Evolutionary conservation across 768 basidiomycete genomes (phyloP), one percentile per base, ranked within the genome.

Genomic region (Rhodosporidiobolus odoratus): DNA sequence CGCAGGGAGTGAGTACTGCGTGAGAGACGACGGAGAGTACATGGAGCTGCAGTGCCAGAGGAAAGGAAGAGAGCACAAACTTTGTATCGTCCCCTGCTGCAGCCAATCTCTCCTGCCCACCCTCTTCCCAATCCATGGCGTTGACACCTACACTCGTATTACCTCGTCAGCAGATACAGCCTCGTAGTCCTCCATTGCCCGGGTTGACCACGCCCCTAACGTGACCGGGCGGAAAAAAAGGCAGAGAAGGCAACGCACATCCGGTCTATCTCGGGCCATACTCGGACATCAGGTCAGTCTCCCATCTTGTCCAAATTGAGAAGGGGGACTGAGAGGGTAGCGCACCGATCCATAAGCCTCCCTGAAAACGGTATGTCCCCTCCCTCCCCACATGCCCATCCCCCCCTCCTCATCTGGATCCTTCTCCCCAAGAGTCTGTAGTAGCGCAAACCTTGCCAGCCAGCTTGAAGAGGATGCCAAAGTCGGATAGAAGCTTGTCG

Each of bases 11-110:
- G 25, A 2, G n/a, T 32, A 15, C 21, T 30, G 27, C 38, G 21
- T 23, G 54, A n/a, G 25, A 3, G 27, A 35, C 21, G 27, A 16
- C 45, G n/a, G 2, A 10, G 34, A 27, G 17, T n/a, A n/a, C n/a
- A n/a, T n/a, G n/a, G n/a, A n/a, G n/a, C n/a, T n/a, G n/a, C n/a
- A n/a, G n/a, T n/a, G n/a, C n/a, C n/a, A n/a, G n/a, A 17, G 30
- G 40, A 27, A 27, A 37, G 16, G 21, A 2, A 21, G 4, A 34
- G 43, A 27, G n/a, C 9, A 40, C 72, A 58, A 47, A 73, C 72
- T 73, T 66, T 19, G 72, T 73, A 30, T 73, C 72, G 40, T 73
- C 72, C 25, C 72, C 72, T 5, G 58, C 72, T 4, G 59, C 59
- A 1, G 65, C 68, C 27, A 73, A 32, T 25, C 65, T 57, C 32